These are phyloP conservation scores for Neurospora sp. DNA, from an alignment of 495 filamentous ascomycete species.

Conservation along the genomic window DNA sequence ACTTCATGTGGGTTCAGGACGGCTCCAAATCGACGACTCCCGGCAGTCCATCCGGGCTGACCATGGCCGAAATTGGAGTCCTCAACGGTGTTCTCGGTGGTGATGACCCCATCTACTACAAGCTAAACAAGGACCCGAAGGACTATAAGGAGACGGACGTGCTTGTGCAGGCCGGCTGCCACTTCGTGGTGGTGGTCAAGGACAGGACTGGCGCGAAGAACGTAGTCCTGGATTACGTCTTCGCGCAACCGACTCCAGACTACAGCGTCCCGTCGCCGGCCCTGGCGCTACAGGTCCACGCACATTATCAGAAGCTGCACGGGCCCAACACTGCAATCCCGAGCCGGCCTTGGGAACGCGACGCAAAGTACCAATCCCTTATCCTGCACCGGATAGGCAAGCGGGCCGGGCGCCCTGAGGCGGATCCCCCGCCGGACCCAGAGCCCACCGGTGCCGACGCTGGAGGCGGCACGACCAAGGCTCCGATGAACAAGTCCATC, in stretches of 20 bases:
- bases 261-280: no score
- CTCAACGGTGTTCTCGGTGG: no score
- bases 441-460: background rate
- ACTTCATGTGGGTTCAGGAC: conserved; percentile 12
- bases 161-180: background rate
- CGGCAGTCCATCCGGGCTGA: no score
- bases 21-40: background rate
- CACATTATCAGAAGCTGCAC: no score
- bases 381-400: no score
- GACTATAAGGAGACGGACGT: background rate
- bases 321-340: no score
- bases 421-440: background rate
- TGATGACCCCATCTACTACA: no score
- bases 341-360: no score
- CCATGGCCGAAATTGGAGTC: no score
- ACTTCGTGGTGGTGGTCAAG: background rate
- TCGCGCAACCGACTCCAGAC: conserved; percentile 4
- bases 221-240: conserved; percentile 22
- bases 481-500: background rate
- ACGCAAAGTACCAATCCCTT: background rate
- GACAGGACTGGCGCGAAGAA: background rate
- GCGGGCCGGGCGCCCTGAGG: no score
- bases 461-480: background rate
- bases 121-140: background rate
- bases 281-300: no score